phyloP scores from a whole-genome alignment of 495 filamentous ascomycete species.

The Aspergillus incahuasiensis region DNA sequence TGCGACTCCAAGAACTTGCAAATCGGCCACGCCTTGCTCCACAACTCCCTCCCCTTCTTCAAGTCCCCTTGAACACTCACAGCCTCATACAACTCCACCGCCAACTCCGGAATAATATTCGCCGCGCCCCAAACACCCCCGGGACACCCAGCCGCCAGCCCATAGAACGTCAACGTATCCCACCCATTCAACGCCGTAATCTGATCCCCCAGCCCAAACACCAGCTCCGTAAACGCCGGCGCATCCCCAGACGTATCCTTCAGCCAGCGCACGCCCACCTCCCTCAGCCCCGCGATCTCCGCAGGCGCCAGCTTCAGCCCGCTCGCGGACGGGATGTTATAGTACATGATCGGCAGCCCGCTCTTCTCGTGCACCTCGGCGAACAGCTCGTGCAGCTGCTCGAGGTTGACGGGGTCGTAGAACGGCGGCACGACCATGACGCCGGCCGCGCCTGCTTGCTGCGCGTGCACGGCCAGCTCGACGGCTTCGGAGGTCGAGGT shows the following conservation, averaged over 20 bases:
- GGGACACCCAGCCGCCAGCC: conserved; percentile 25
- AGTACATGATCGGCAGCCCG: conserved; percentile 31
- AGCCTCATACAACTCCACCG: conserved; percentile 31
- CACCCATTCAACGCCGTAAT: conserved; percentile 34
- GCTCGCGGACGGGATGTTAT: conserved; percentile 31
- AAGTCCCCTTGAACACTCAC: conserved; percentile 28
- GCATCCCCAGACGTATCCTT: conserved; percentile 39
- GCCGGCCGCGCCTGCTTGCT: conserved; percentile 25
- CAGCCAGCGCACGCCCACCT: conserved; percentile 31
- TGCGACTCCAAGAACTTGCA: conserved; percentile 36
- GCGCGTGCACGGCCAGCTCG: conserved; percentile 33
- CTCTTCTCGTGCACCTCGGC: conserved; percentile 21
- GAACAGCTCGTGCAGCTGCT: conserved; percentile 30
- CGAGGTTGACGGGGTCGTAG: conserved; percentile 31
- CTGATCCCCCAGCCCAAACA: conserved; percentile 27
- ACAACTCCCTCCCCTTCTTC: conserved; percentile 28
- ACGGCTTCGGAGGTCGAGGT: conserved; percentile 27
- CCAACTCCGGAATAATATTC: conserved; percentile 35
- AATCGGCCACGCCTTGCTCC: conserved; percentile 31
- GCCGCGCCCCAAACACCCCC: conserved; percentile 35
- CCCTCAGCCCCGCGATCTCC: conserved; percentile 26
- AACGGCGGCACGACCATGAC: conserved; percentile 40
- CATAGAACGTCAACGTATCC: conserved; percentile 38
- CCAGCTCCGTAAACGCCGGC: conserved; percentile 31
- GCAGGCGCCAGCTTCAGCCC: conserved; percentile 23